These are phyloP conservation scores for Ophiostoma sp. DNA, from an alignment of 2,329 filamentous ascomycete species.

Conservation along the genomic window DNA sequence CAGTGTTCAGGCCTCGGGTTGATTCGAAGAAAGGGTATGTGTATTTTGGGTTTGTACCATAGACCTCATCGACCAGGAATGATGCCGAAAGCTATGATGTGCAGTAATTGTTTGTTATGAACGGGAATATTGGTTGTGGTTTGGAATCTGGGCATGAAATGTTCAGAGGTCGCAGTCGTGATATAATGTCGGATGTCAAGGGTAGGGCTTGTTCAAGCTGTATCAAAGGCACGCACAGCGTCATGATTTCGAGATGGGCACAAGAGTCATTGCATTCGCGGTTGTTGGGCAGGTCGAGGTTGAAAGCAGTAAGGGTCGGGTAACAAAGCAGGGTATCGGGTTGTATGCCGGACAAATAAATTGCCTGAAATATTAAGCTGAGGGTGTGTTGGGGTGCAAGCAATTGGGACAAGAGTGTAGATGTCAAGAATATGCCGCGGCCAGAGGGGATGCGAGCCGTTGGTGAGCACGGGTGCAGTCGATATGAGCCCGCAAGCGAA, in stretches of 20 bases:
- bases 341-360: neutral
- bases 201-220: conserved; percentile 31
- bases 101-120: neutral
- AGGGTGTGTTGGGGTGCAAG: neutral
- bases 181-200: neutral
- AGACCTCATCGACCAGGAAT: neutral
- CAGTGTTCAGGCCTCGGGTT: neutral
- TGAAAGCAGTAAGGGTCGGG: neutral
- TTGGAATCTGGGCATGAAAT: neutral
- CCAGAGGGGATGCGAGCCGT: neutral
- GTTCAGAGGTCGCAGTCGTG: neutral
- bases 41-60: neutral
- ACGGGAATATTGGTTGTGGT: neutral
- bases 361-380: neutral
- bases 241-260: conserved; percentile 41
- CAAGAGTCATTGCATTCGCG: conserved; percentile 33
- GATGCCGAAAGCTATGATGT: neutral
- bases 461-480: neutral
- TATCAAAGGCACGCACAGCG: conserved; percentile 38
- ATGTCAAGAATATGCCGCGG: neutral
- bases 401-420: neutral
- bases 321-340: neutral
- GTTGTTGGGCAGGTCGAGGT: neutral
- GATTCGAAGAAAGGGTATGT: neutral
- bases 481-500: neutral